Evolutionary conservation across 139 green algal genomes (phyloP).

Genomic region (Trebouxia sp.): DNA sequence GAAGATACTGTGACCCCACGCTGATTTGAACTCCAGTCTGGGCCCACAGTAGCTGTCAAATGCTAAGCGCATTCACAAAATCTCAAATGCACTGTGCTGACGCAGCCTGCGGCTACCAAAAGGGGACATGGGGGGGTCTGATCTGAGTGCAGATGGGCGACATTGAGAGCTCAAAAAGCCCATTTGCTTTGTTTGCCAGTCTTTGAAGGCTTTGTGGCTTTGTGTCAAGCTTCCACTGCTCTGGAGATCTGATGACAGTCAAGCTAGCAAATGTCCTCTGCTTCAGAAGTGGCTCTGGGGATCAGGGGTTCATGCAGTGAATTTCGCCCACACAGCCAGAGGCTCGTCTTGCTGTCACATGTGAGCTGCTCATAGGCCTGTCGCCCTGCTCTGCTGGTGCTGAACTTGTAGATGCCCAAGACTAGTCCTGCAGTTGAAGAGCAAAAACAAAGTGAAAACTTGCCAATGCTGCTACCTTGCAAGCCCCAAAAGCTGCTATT

Average conservation of each 20-base stretch:
- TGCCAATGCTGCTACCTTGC: too few species aligned
- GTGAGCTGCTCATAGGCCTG: background rate
- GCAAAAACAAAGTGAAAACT: background rate
- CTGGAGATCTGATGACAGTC: background rate
- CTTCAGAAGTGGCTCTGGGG: background rate
- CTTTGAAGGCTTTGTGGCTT: too few species aligned
- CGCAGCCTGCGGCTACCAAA: background rate
- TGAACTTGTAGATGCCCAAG: background rate
- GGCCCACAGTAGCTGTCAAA: background rate
- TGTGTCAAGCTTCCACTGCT: background rate
- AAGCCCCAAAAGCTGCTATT: background rate
- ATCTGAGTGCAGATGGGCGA: background rate
- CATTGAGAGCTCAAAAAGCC: too few species aligned
- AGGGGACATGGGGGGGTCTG: background rate
- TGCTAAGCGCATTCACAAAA: conserved; percentile 6
- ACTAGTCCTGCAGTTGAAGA: background rate
- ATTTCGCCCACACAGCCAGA: background rate
- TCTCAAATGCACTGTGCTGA: conserved; percentile 15
- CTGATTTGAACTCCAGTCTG: background rate
- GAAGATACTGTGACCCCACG: background rate
- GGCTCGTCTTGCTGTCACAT: background rate
- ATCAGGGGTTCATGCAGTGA: conserved; percentile 1
- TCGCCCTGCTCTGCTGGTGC: background rate
- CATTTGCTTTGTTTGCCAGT: too few species aligned
- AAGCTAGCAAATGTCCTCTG: background rate